Evolutionary conservation across 176 grass and related monocot species (phyloP), one percentile per base, ranked within the genome.

Genomic region (Poa pratensis): DNA sequence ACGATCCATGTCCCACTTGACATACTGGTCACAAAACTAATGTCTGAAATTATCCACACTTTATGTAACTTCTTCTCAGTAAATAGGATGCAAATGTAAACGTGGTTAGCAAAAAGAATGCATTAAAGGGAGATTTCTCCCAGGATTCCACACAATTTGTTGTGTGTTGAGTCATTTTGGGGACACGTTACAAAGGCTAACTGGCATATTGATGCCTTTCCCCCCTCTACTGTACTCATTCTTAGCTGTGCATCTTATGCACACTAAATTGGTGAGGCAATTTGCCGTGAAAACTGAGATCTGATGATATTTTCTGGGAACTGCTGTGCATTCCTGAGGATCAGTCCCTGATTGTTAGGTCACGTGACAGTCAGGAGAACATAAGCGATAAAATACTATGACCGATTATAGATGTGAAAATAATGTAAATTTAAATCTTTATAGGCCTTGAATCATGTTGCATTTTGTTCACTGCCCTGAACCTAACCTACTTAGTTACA

Each of bases 11-110:
- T 34, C 45, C 19, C 5, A 50, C 7, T 35, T 39, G 13, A 49
- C 35, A 60, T 80, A 46, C 60, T 60, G 26, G 9, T 27, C 46
- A n/a, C 9, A 86, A 61, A 79, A 79, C 39, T 46, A 63, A 19
- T 64, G 30, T 30, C 24, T 64, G 7, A 19, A 64, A 62, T 30
- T 28, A 32, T 24, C 15, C 3, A 4, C 3, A 48, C 24, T 30
- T 64, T 19, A 27, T 63, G 40, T 45, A 64, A 80, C 42, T 64
- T 79, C 8, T 63, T 63, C 1, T 48, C 22, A 20, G 48, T 51
- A 66, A 49, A 14, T 66, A 80, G 12, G 59, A n/a, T n/a, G 5
- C 27, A 20, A 7, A 34, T 80, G 60, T 66, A 80, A 57, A 57
- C 51, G 9, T 37, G 19, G 17, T 77, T 11, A 77, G 51, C 30